Base-by-base conservation (phyloP, 257 asterid species). In the Nicotiana paniculata region DNA sequence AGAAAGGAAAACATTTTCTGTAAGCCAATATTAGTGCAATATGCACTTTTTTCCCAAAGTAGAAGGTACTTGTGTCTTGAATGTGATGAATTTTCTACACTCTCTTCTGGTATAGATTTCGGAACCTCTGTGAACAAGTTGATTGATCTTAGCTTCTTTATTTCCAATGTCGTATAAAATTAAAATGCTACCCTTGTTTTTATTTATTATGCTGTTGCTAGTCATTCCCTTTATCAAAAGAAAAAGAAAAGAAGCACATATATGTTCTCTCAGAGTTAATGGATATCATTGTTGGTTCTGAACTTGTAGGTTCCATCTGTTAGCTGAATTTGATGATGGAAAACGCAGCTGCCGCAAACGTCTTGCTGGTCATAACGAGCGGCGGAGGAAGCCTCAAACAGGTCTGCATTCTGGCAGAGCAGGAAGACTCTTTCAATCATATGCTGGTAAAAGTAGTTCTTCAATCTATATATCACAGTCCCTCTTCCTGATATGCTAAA, bases 291-390 rank as follows among this genome's bases (percentile, higher is more conserved):
- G 24, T 75, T 82, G 75, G 32, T 75, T 21, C 46, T 79, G 51
- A 21, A n/a, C 53, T 33, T 26, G 4, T 79, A 89, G 91, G 76
- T 89, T 89, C 79, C 91, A 87, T 83, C 69, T 87, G 30, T 77
- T 89, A 83, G 83, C 86, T 70, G 91, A 87, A 74, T 89, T 89
- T 82, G 91, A 89, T 82, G 89, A 89, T 82, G 90, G 90, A 13
- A 89, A 89, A 68, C 87, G 90, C 59, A 89, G 90, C 74, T 89
- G 91, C 70, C 90, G 91, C 65, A 89, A 85, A 72, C 90, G 91
- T 76, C 84, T 89, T 3, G 90, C 91, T 11, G 90, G 90, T 70
- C 90, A 89, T 83, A 89, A 89, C 70, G 90, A 89, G 65, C 89
- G 91, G 5, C 68, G 91, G 39, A 88, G 91, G 62, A 88, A 86